A percentile compares a stretch with the other conserved stretches of the same genome.
phyloP scores from a whole-genome alignment of 345 rosid species.

The Carallia brachiata region DNA sequence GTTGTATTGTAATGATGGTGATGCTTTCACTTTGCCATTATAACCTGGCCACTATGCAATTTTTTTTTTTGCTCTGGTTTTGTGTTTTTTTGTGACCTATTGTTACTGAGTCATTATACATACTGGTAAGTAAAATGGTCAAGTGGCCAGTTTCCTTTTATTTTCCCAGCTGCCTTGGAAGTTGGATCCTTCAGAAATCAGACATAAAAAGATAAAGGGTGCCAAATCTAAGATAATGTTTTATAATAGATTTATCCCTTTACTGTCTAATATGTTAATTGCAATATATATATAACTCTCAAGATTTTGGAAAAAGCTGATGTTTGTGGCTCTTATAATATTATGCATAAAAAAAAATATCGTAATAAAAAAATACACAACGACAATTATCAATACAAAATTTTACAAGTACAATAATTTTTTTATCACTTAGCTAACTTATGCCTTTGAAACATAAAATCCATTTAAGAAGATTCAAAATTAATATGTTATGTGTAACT shows the following conservation, averaged over 20 bases:
- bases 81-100: not conserved
- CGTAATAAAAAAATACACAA: no score
- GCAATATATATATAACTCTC: not conserved
- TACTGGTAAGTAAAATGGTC: not conserved
- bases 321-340: not conserved
- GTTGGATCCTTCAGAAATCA: not conserved
- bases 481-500: no score
- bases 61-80: not conserved
- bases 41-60: constrained; percentile 18
- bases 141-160: not conserved
- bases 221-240: not conserved
- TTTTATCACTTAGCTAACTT: no score
- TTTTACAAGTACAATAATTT: no score
- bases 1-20: constrained; percentile 33
- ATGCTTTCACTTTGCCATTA: constrained; percentile 21
- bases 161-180: not conserved
- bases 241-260: not conserved
- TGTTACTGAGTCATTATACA: no score
- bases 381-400: no score
- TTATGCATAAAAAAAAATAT: no score
- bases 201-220: not conserved
- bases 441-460: no score
- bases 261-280: not conserved
- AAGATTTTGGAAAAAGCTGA: not conserved
- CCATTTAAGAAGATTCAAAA: no score